Evolutionary conservation across 75 land plant genomes (phyloP).

Genomic region (Gnetum montanum): DNA sequence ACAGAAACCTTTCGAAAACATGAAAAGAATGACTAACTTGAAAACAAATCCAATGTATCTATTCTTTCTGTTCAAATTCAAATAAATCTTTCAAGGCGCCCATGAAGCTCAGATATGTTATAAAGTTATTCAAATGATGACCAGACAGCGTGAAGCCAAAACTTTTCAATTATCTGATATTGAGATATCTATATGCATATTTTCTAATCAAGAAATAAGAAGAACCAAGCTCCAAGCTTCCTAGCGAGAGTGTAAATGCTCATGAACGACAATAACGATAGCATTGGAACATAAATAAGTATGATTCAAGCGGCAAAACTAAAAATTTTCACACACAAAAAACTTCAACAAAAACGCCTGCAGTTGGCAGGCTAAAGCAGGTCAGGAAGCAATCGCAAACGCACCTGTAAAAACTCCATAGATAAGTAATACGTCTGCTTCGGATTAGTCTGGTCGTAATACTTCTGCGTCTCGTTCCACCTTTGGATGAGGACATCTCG

Average conservation of each 20-base stretch:
- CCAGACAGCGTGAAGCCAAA: too few relatives aligned
- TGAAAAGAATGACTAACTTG: too few relatives aligned
- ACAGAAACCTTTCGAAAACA: too few relatives aligned
- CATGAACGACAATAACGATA: too few relatives aligned
- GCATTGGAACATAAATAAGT: background rate
- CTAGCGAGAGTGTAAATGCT: too few relatives aligned
- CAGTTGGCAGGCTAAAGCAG: background rate
- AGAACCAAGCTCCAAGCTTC: background rate
- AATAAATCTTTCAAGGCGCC: too few relatives aligned
- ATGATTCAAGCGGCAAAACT: background rate
- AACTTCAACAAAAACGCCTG: background rate
- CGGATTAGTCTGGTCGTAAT: slow-evolving; percentile 57
- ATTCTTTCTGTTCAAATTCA: too few relatives aligned
- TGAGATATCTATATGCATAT: too few relatives aligned
- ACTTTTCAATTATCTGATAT: too few relatives aligned
- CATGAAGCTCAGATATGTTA: too few relatives aligned
- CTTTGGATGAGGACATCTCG: slow-evolving; percentile 65
- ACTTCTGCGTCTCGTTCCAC: slow-evolving; percentile 80
- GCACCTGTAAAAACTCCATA: slow-evolving; percentile 97
- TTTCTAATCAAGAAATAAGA: background rate
- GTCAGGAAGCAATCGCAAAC: background rate
- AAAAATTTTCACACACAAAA: background rate
- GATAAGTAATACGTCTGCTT: slow-evolving; percentile 95
- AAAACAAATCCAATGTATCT: too few relatives aligned
- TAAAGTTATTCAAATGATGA: too few relatives aligned